Evolutionary conservation across 2,329 filamentous ascomycete species (phyloP), one percentile per base, ranked within the genome.

Genomic region (Zasmidium angulare): DNA sequence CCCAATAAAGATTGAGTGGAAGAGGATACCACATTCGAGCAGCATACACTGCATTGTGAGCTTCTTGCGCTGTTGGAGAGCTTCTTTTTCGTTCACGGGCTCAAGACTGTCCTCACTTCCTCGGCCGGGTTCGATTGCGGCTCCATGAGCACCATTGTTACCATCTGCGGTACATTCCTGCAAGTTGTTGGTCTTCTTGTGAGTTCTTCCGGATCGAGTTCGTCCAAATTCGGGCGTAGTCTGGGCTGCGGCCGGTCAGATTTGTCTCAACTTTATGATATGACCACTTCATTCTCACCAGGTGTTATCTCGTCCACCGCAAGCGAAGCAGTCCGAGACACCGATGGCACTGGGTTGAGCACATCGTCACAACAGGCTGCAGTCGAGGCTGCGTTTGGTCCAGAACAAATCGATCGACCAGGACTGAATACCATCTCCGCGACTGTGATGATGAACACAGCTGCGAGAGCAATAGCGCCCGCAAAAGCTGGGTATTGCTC

Each of bases 401-500:
- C 60, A 17, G 63, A 61, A 43, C 63, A 65, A 0, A 63, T 59
- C 1, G 53, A 56, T 20, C 63, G 60, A 19, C 65, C 66, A 0
- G 66, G 66, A 43, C 63, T 65, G 58, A 68, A 68, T 7, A 66
- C 55, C 93, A 96, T 96, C 51, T 68, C 66, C 1, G 62, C 65
- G 12, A 65, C 62, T 2, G 61, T 58, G 17, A 68, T 66, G 14
- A 66, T 46, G 55, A 78, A 76, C 20, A 78, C 75, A 0, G 75
- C 68, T 2, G 66, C 75, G 87, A 96, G 91, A 53, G 90, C 89
- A 46, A 96, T 84, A 31, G 93, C 80, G 1, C 91, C 91, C 0
- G 91, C 86, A 69, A 95, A 86, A 3, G 90, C 89, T 52, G 81
- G 84, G 73, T 93, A 96, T 20, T 84, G 83, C 64, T 87, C 71